Base-by-base conservation (phyloP, 495 filamentous ascomycete species). In the Xylaria sp. region DNA sequence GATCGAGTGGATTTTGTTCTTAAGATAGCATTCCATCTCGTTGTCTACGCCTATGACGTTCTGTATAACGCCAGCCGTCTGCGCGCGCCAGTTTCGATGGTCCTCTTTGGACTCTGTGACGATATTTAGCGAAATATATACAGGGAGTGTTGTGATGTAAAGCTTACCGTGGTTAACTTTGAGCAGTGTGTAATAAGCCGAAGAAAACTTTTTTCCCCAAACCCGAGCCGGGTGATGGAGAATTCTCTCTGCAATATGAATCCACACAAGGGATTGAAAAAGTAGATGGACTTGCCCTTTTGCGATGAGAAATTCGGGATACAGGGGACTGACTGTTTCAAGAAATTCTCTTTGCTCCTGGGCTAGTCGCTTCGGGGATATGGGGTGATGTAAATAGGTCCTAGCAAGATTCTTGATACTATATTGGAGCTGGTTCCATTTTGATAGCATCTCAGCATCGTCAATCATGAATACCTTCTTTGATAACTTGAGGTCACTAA, bases 401-500 rank as follows among this genome's bases (percentile, higher is more conserved):
- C 6, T 33, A 8, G 62, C 17, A 3, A 66, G 7, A 8, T 66
- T 40, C n/a, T 66, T 66, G 44, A 66, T 52, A 19, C 0, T 2
- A 19, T 66, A 66, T 21, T 66, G 62, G 21, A 66, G 44, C 7
- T 35, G 21, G 6, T 21, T 52, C 62, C 62, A 66, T 50, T 37
- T 37, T 40, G 26, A 44, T n/a, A 19, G 24, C 62, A 66, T 66
- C 41, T 66, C 62, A n/a, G 62, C 29, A 52, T 66, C 62, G 8
- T 66, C 62, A 37, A 66, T 44, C 43, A 66, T 44, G 62, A 66
- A 66, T 0, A 15, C 8, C 43, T 52, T 2, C 19, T 66, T 26
- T 17, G 62, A 66, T 40, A 44, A 52, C 19, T 66, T 52, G 19
- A 66, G 44, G 11, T 66, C 62, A 33, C n/a, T 66, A 14, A 66